A percentile compares a stretch with the other conserved stretches of the same genome.
Evolutionary conservation across 2,329 filamentous ascomycete species (phyloP).

Genomic region (Ascochyta pisi): DNA sequence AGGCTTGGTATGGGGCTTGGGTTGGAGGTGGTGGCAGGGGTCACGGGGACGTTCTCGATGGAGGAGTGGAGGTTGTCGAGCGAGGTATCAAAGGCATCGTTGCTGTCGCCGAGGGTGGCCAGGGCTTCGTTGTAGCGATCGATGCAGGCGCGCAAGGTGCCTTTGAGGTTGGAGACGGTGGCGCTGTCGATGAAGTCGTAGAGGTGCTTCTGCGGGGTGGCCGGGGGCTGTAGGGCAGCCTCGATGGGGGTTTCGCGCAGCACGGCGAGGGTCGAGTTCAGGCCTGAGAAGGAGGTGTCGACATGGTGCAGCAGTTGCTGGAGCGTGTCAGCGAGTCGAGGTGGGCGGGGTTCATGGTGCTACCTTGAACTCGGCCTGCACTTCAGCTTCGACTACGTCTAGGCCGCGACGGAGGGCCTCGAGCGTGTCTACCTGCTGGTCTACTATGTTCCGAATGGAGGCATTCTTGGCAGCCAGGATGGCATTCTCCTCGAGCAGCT

Average conservation of each 20-base stretch:
- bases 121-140: slow-evolving; percentile 74
- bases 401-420: slow-evolving; percentile 54
- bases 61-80: slow-evolving; percentile 55
- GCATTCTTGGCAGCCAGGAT: slow-evolving; percentile 65
- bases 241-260: slow-evolving; percentile 71
- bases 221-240: slow-evolving; percentile 64
- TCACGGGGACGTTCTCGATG: slow-evolving; percentile 42
- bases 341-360: not conserved
- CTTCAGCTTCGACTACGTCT: slow-evolving; percentile 50
- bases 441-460: slow-evolving; percentile 51
- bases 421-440: slow-evolving; percentile 54
- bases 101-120: slow-evolving; percentile 60
- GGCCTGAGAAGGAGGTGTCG: slow-evolving; percentile 69
- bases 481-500: slow-evolving; percentile 78
- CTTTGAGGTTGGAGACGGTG: slow-evolving; percentile 69
- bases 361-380: slow-evolving; percentile 54
- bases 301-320: slow-evolving; percentile 66
- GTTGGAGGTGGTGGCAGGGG: slow-evolving; percentile 38
- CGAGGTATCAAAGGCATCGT: slow-evolving; percentile 75
- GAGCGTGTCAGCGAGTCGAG: slow-evolving; percentile 12
- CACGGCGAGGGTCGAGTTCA: slow-evolving; percentile 71
- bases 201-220: slow-evolving; percentile 62
- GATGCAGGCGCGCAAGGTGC: slow-evolving; percentile 73
- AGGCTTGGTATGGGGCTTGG: slow-evolving; percentile 54
- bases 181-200: slow-evolving; percentile 80